These are phyloP conservation scores for Asclepias syriaca DNA, from an alignment of 257 asterid genomes.

Conservation along the genomic window DNA sequence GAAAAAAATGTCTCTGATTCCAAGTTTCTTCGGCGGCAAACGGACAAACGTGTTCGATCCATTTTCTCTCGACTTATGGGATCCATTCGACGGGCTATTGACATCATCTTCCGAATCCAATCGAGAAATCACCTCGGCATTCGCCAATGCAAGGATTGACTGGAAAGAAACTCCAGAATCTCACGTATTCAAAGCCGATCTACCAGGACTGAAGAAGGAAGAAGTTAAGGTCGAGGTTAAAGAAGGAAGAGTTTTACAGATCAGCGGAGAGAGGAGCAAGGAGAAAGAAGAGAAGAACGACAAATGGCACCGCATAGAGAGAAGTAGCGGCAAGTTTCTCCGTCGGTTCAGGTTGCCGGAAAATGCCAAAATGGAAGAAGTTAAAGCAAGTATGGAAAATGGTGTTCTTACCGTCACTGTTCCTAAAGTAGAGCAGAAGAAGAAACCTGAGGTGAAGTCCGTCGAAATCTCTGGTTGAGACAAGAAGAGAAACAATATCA, in stretches of 20 bases:
- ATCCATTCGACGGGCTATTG: neutral
- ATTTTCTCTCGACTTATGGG: neutral
- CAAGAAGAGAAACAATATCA: neutral
- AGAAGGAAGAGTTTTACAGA: conserved; percentile 2
- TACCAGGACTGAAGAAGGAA: conserved; percentile 1
- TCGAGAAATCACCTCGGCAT: neutral
- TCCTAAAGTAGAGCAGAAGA: neutral
- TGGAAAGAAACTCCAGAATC: conserved; percentile 13
- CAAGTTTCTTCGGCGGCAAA: conserved; percentile 1
- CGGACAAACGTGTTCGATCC: conserved; percentile 6
- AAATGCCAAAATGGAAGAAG: conserved; percentile 1
- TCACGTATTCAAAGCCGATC: conserved; percentile 9
- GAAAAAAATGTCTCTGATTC: conserved; percentile 3
- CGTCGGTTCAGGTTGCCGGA: conserved; percentile 1
- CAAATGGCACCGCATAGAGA: conserved; percentile 5
- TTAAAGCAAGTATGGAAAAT: conserved; percentile 1
- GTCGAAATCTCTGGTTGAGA: conserved; percentile 8
- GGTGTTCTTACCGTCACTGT: conserved; percentile 10
- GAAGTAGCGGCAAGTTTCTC: conserved; percentile 4
- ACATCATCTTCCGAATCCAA: neutral
- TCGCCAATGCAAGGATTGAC: conserved; percentile 2
- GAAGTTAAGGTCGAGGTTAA: neutral
- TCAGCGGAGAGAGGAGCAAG: conserved; percentile 9
- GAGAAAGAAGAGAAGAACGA: conserved; percentile 8
- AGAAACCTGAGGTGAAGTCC: conserved; percentile 1